These are phyloP conservation scores for Tulasnella sp. DNA, from an alignment of 768 basidiomycete genomes.

Conservation along the genomic window DNA sequence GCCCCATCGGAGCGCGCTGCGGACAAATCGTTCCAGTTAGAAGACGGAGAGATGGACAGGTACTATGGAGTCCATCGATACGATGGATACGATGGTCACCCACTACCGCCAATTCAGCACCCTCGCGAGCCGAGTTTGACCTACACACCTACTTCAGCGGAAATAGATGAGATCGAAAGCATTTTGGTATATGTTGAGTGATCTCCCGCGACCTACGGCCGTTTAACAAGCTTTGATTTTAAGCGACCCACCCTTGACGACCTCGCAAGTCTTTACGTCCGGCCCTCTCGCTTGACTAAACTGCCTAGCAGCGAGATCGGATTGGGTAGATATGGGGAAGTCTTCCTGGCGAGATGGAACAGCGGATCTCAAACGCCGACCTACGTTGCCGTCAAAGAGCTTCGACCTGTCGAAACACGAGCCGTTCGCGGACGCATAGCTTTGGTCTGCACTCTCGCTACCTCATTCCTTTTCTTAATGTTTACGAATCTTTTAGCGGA, in stretches of 20 bases:
- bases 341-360: background rate
- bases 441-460: background rate
- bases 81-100: too few relatives aligned
- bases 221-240: background rate
- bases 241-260: background rate
- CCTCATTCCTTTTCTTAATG: background rate
- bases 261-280: background rate
- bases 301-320: background rate
- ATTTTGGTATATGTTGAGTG: too few relatives aligned
- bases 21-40: too few relatives aligned
- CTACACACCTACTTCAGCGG: too few relatives aligned
- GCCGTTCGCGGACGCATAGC: background rate
- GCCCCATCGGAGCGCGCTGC: too few relatives aligned
- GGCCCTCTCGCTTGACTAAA: background rate
- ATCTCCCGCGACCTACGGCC: too few relatives aligned
- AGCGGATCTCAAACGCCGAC: background rate
- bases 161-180: too few relatives aligned
- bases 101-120: too few relatives aligned
- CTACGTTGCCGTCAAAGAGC: background rate
- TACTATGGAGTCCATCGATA: too few relatives aligned
- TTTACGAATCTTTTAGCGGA: background rate
- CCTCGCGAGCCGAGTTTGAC: too few relatives aligned
- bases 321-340: background rate
- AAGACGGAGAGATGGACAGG: too few relatives aligned
- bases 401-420: background rate